A percentile compares a stretch with the other conserved stretches of the same genome.
Evolutionary conservation across 768 basidiomycete species (phyloP).

Genomic region (Gelatoporia subvermispora): DNA sequence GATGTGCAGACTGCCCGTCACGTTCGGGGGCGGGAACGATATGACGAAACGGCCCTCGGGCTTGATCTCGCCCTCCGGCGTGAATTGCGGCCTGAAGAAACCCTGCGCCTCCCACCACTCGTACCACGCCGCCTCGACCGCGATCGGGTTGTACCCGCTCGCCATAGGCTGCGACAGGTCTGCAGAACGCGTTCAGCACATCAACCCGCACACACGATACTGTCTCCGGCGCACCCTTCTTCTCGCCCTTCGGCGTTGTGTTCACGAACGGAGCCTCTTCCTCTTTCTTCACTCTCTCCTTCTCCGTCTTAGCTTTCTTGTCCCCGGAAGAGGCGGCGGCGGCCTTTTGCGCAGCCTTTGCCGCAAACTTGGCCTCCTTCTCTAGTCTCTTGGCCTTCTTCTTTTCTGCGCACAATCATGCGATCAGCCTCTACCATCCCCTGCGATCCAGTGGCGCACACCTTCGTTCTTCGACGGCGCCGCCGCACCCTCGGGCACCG

Average conservation of each 20-base stretch:
- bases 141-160: slow-evolving; percentile 90
- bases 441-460: background rate
- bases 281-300: slow-evolving; percentile 67
- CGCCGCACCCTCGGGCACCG: background rate
- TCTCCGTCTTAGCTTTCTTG: slow-evolving; percentile 74
- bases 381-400: slow-evolving; percentile 81
- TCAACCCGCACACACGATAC: background rate
- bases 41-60: slow-evolving; percentile 76
- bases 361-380: slow-evolving; percentile 74
- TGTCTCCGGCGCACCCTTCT: slow-evolving; percentile 65
- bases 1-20: slow-evolving; percentile 93
- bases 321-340: slow-evolving; percentile 39
- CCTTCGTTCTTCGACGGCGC: slow-evolving; percentile 7
- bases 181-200: slow-evolving; percentile 24
- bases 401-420: slow-evolving; percentile 34
- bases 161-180: slow-evolving; percentile 88
- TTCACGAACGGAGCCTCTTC: slow-evolving; percentile 80
- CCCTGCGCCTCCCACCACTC: slow-evolving; percentile 95
- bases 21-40: slow-evolving; percentile 91
- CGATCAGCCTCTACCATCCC: background rate
- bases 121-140: slow-evolving; percentile 94
- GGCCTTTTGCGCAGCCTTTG: slow-evolving; percentile 49
- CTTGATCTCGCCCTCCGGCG: slow-evolving; percentile 51
- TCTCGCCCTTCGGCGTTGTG: slow-evolving; percentile 83
- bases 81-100: slow-evolving; percentile 77